These are phyloP conservation scores for Boletales sp. DNA, from an alignment of 768 basidiomycete genomes.

Conservation along the genomic window DNA sequence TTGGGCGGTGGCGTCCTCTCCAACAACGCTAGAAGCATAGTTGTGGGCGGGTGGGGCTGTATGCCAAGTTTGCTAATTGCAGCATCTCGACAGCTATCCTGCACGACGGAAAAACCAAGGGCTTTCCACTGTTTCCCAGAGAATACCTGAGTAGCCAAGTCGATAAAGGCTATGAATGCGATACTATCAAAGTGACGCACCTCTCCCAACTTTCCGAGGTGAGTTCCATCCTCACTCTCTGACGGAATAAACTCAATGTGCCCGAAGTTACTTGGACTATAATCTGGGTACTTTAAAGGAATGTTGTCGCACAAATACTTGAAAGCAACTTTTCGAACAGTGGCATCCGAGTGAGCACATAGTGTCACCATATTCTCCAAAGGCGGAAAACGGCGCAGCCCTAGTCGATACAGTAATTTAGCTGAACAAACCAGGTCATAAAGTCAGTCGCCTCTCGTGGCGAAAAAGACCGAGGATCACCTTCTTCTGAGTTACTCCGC, in stretches of 20 bases:
- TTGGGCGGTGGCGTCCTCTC: conserved; percentile 56
- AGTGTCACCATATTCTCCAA: conserved; percentile 63
- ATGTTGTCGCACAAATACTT: conserved; percentile 82
- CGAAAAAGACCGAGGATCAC: conserved; percentile 35
- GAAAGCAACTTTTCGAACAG: conserved; percentile 59
- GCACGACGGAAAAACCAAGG: conserved; percentile 74
- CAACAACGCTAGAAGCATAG: conserved; percentile 56
- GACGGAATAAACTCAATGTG: conserved; percentile 80
- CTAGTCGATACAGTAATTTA: conserved; percentile 72
- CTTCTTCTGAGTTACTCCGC: conserved; percentile 83
- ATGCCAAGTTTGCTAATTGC: conserved; percentile 64
- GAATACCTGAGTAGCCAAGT: conserved; percentile 56
- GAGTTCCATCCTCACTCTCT: conserved; percentile 44
- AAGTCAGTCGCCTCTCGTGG: background rate
- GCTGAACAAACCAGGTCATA: conserved; percentile 40
- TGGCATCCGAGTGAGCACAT: conserved; percentile 53
- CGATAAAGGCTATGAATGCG: background rate
- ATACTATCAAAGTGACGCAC: conserved; percentile 32
- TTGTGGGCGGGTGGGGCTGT: conserved; percentile 61
- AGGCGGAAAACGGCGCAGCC: conserved; percentile 65
- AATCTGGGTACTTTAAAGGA: conserved; percentile 53
- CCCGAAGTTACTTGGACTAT: conserved; percentile 51
- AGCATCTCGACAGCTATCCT: conserved; percentile 49
- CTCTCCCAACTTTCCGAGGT: conserved; percentile 62
- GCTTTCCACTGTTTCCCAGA: conserved; percentile 60